Evolutionary conservation across 2,329 filamentous ascomycete species (phyloP).

Genomic region (Blastomyces emzantsi): DNA sequence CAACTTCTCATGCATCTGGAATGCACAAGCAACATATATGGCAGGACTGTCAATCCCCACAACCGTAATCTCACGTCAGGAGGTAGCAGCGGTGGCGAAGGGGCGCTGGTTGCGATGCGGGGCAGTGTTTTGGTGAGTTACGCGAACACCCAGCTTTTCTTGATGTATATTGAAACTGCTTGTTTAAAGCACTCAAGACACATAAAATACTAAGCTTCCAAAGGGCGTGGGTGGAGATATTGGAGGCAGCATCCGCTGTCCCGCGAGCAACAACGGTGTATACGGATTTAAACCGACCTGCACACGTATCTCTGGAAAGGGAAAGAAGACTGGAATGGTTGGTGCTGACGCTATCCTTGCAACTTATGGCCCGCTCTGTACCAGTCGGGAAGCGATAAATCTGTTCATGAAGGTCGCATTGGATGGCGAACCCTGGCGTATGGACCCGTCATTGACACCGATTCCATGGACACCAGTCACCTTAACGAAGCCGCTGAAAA

Average conservation of each 20-base stretch:
- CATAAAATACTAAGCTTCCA: conserved; percentile 27
- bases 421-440: conserved; percentile 28
- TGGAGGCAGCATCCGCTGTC: conserved; percentile 38
- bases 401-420: conserved; percentile 29
- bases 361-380: conserved; percentile 55
- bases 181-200: background rate
- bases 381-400: conserved; percentile 38
- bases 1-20: conserved; percentile 49
- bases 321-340: conserved; percentile 29
- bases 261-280: conserved; percentile 43
- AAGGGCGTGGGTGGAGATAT: conserved; percentile 58
- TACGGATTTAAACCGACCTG: conserved; percentile 44
- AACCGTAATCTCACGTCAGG: conserved; percentile 53
- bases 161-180: background rate
- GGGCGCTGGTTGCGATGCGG: conserved; percentile 48
- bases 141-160: background rate
- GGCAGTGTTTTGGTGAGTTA: conserved; percentile 45
- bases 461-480: conserved; percentile 29
- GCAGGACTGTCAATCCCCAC: conserved; percentile 53
- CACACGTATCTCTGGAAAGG: conserved; percentile 43
- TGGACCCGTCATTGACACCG: conserved; percentile 29
- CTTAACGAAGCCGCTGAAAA: conserved; percentile 28
- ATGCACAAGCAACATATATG: conserved; percentile 52
- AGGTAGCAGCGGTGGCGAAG: conserved; percentile 58
- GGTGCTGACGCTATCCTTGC: conserved; percentile 35